These are phyloP conservation scores for Aulographum hederae DNA, from an alignment of 2,329 filamentous ascomycete species.

Conservation along the genomic window DNA sequence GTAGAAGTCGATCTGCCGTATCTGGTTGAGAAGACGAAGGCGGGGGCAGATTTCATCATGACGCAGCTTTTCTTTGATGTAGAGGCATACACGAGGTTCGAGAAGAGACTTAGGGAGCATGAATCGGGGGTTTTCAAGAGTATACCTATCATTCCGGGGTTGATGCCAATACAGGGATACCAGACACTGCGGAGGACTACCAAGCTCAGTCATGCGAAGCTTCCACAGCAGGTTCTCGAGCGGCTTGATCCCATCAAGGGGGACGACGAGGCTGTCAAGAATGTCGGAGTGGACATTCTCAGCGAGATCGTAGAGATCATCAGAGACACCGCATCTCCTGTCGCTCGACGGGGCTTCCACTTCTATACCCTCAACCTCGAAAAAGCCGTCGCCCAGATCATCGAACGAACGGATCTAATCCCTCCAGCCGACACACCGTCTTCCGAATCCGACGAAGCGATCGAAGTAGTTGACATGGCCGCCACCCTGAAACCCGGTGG, in stretches of 20 bases:
- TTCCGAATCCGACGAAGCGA: constrained; percentile 26
- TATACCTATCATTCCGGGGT: constrained; percentile 77
- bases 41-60: constrained; percentile 96
- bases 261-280: constrained; percentile 68
- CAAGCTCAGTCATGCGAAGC: constrained; percentile 77
- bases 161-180: constrained; percentile 97
- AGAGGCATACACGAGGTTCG: constrained; percentile 64
- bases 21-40: constrained; percentile 74
- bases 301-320: constrained; percentile 56
- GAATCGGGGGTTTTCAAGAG: constrained; percentile 70
- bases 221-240: constrained; percentile 53
- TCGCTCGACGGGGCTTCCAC: constrained; percentile 62
- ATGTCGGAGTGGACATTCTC: constrained; percentile 63
- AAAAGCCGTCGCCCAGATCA: constrained; percentile 84
- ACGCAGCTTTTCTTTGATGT: constrained; percentile 94
- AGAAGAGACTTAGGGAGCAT: constrained; percentile 58
- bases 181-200: constrained; percentile 87
- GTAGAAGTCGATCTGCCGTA: constrained; percentile 58
- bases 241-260: constrained; percentile 56
- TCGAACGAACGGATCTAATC: constrained; percentile 75
- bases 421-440: constrained; percentile 25
- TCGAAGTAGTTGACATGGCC: constrained; percentile 19
- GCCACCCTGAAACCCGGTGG: constrained; percentile 11
- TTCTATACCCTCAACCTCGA: constrained; percentile 96
- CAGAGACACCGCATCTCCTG: constrained; percentile 45